Base-by-base conservation (phyloP, 2,329 filamentous ascomycete species). In the Penicillium sp. region DNA sequence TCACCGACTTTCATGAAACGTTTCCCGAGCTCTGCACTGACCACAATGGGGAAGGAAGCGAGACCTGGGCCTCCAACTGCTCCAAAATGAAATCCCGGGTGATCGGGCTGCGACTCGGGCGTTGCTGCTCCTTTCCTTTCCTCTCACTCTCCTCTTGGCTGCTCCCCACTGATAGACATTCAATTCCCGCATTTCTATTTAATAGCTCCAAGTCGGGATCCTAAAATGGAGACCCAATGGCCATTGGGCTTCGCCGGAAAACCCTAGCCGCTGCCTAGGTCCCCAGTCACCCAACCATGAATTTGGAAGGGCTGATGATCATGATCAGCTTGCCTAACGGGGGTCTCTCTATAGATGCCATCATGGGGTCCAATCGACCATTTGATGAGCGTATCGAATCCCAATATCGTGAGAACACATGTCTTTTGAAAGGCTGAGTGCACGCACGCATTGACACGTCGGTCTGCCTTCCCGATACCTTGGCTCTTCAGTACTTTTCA, bases 361-460 rank as follows among this genome's bases (percentile, higher is more conserved):
- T 42, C 12, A 29, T 42, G 23, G 26, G 10, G n/a, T 42, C 24
- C 10, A 29, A 20, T 20, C 20, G 7, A 21, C 17, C 17, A 7
- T 36, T 12, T 21, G 33, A 41, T 27, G 37, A 41, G 3, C 2
- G 26, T 29, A 27, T 20, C 10, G 39, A 27, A 17, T 13, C 24
- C 39, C 39, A 42, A n/a, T 42, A 29, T 42, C 8, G 9, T 29
- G 39, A 29, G 39, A 30, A 42, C 39, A 42, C 39, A 42, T 42
- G 39, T 23, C 39, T 13, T 7, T 27, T 6, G 3, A 21, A 42
- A 10, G 39, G n/a, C 26, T 13, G 39, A n/a, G 15, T 20, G 9
- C 10, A n/a, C n/a, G n/a, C n/a, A n/a, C n/a, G 15, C 39, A 42
- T 29, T 23, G n/a, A 42, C 39, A 42, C 39, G 26, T 42, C 26